These are phyloP conservation scores for Trichosporon sp. DNA, from an alignment of 1,284 basidiomycete genomes.

Conservation along the genomic window DNA sequence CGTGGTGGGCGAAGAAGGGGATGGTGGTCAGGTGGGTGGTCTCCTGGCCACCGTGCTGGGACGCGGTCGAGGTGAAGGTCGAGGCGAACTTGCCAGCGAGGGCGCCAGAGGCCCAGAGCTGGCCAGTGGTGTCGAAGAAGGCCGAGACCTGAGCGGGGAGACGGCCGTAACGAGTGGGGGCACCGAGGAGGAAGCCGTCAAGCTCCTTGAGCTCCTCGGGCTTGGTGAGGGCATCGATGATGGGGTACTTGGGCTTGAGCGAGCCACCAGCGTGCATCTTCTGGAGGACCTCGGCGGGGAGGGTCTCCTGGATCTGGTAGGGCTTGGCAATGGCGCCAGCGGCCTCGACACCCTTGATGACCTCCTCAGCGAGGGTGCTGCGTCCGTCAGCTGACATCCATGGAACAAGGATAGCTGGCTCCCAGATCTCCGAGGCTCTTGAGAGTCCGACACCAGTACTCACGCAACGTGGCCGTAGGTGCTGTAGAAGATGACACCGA, in stretches of 20 bases:
- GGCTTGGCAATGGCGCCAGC: slow-evolving; percentile 73
- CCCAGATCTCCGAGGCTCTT: not conserved
- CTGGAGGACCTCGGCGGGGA: slow-evolving; percentile 71
- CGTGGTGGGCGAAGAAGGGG: slow-evolving; percentile 76
- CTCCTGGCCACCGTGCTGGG: slow-evolving; percentile 58
- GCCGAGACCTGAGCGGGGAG: slow-evolving; percentile 59
- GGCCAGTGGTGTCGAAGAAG: slow-evolving; percentile 74
- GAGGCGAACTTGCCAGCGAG: slow-evolving; percentile 74
- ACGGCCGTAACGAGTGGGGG: slow-evolving; percentile 73
- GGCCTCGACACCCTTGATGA: slow-evolving; percentile 70
- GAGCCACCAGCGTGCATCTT: slow-evolving; percentile 69
- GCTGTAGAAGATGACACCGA: slow-evolving; percentile 80
- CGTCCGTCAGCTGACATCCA: not conserved
- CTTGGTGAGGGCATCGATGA: slow-evolving; percentile 69
- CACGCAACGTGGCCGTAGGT: slow-evolving; percentile 74
- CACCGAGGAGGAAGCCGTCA: slow-evolving; percentile 64
- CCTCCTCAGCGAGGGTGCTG: slow-evolving; percentile 72
- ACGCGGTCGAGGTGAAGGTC: slow-evolving; percentile 48
- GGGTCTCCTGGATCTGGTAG: slow-evolving; percentile 79
- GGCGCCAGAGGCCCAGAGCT: slow-evolving; percentile 68
- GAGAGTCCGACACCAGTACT: not conserved
- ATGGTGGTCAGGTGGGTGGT: slow-evolving; percentile 67
- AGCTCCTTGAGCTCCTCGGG: slow-evolving; percentile 67
- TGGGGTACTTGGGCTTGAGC: slow-evolving; percentile 65
- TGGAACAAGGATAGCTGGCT: no score